Evolutionary conservation across 73 alveolate genomes (phyloP), one percentile per base, ranked within the genome.

Genomic region (Durusdinium trenchii): DNA sequence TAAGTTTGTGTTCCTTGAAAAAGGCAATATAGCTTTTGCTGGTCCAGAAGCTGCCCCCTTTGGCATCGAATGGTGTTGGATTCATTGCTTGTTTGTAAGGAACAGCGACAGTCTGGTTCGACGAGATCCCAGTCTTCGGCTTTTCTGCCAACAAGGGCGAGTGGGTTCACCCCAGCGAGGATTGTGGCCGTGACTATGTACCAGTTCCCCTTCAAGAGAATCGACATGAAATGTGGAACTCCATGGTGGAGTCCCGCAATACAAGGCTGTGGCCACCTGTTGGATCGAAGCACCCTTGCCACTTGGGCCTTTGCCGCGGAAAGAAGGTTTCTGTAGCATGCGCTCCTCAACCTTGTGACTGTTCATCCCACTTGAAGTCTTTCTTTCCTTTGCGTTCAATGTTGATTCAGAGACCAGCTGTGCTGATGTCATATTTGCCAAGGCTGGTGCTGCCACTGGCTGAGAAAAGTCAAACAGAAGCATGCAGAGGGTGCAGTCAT

Each of bases 391-490:
- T 54, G 64, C 20, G 9, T 20, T 12, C 64, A 20, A 12, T 54
- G 64, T 54, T 54, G 9, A 20, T n/a, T n/a, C n/a, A 9, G 64
- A 12, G 64, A 12, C 20, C 28, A 20, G 20, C 64, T 12, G 28
- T 12, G 9, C 28, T 54, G 64, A 9, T 12, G 64, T 54, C 28
- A 9, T 20, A 12, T 9, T 9, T 12, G 28, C 20, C 9, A 9
- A 73, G 85, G 85, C 85, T 73, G 85, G 85, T 73, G 85, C 85
- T 73, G 85, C 85, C 85, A 73, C 42, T 73, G 85, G 85, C 47
- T 73, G n/a, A 47, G 85, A 42, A 42, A 73, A 40, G 85, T 73
- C 35, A 32, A 36, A 50, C 51, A 42, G 48, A 47, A 28, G 51
- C 85, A 73, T 36, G 85, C 85, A 30, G 36, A 32, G 50, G 85